Conservation (phyloP, 495 filamentous ascomycete species). For the Chaetomium cochliodes region DNA sequence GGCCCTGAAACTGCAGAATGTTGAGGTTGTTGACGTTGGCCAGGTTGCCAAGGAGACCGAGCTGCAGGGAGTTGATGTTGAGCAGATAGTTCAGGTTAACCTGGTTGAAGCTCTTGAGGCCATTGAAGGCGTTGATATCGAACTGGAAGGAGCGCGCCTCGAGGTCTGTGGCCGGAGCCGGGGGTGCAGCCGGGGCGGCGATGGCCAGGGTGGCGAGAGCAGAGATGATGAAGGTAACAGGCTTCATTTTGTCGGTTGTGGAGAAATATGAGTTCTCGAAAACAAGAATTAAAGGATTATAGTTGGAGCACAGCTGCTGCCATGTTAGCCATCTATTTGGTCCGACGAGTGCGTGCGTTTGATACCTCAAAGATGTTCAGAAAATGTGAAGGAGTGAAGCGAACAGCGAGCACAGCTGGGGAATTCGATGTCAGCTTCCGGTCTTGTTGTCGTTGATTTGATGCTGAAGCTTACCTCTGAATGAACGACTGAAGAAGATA, state of each 20-base stretch:
- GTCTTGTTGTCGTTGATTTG: not conserved
- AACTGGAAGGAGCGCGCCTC: conserved; percentile 35
- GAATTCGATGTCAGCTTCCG: conserved; percentile 22
- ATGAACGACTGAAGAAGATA: conserved; percentile 47
- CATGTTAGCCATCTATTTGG: conserved; percentile 26
- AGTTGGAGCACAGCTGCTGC: conserved; percentile 47
- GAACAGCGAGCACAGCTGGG: conserved; percentile 53
- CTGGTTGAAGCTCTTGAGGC: conserved; percentile 42
- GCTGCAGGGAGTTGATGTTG: conserved; percentile 46
- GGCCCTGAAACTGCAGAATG: conserved; percentile 39
- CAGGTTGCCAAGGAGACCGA: conserved; percentile 42
- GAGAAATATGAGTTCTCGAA: conserved; percentile 24
- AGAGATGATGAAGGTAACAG: conserved; percentile 41
- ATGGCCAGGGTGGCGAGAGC: conserved; percentile 42
- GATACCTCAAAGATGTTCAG: conserved; percentile 47
- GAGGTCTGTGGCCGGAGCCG: conserved; percentile 16
- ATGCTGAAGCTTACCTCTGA: conserved; percentile 43
- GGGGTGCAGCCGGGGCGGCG: conserved; percentile 36
- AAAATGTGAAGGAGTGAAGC: conserved; percentile 46
- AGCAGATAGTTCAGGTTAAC: conserved; percentile 49
- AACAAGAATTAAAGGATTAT: conserved; percentile 42
- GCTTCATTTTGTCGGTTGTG: conserved; percentile 46
- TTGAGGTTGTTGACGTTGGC: conserved; percentile 45
- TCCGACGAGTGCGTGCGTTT: not conserved
- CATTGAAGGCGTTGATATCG: conserved; percentile 41